These are phyloP conservation scores for Sclerotinia spermophila DNA, from an alignment of 2,329 filamentous ascomycete species.

Conservation along the genomic window DNA sequence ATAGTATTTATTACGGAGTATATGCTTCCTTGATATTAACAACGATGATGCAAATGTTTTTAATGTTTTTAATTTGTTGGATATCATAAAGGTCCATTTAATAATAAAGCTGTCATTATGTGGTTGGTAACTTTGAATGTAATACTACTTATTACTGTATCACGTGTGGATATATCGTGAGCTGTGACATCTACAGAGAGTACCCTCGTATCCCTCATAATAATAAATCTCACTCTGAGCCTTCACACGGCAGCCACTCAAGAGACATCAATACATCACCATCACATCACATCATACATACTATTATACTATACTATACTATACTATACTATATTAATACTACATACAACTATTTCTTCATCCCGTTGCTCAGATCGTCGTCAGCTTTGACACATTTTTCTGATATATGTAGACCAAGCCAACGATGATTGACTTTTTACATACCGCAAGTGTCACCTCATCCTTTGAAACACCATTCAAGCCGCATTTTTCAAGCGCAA, in stretches of 20 bases:
- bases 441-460: slow-evolving; percentile 1
- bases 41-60: background rate
- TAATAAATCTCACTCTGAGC: background rate
- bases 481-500: background rate
- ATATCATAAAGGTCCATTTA: background rate
- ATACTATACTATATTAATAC: too few species aligned
- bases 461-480: slow-evolving; percentile 15
- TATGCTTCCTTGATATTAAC: background rate
- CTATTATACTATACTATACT: too few species aligned
- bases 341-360: background rate
- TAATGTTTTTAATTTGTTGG: background rate
- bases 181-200: background rate
- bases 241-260: slow-evolving; percentile 5
- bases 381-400: slow-evolving; percentile 4
- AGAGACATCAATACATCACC: background rate
- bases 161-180: too few species aligned
- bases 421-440: background rate
- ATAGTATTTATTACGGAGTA: background rate
- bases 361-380: background rate
- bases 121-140: too few species aligned
- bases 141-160: too few species aligned
- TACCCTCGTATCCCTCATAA: background rate
- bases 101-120: too few species aligned
- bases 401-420: slow-evolving; percentile 9
- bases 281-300: background rate